Evolutionary conservation across 148 eudicot genomes (phyloP).

Genomic region (Silene uniflora): DNA sequence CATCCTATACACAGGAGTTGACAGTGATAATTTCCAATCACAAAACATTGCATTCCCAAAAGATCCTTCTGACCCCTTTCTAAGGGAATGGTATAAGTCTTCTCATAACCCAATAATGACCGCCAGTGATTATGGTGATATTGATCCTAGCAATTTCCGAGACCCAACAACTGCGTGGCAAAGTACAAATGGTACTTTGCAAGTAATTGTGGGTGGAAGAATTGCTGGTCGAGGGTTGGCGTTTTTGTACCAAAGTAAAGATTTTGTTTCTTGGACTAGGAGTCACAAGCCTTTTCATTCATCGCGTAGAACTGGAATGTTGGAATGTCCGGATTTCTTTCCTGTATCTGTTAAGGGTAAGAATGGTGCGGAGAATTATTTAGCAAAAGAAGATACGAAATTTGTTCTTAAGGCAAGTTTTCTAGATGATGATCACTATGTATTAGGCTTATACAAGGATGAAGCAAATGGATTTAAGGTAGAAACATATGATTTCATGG

Average conservation of each 20-base stretch:
- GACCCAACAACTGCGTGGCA: slow-evolving; percentile 57
- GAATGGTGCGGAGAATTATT: slow-evolving; percentile 24
- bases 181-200: slow-evolving; percentile 28
- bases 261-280: slow-evolving; percentile 40
- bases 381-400: slow-evolving; percentile 15
- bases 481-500: slow-evolving; percentile 21
- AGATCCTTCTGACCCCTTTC: slow-evolving; percentile 38
- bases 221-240: slow-evolving; percentile 39
- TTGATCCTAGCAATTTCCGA: slow-evolving; percentile 31
- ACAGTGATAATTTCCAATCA: slow-evolving; percentile 31
- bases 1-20: slow-evolving; percentile 41
- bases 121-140: slow-evolving; percentile 21
- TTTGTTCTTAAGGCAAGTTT: slow-evolving; percentile 45
- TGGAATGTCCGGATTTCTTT: slow-evolving; percentile 54
- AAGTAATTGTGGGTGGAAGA: slow-evolving; percentile 31
- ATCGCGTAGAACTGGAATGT: slow-evolving; percentile 35
- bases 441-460: slow-evolving; percentile 25
- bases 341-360: slow-evolving; percentile 31
- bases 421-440: slow-evolving; percentile 35
- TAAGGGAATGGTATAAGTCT: slow-evolving; percentile 41
- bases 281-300: slow-evolving; percentile 38
- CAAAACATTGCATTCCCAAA: slow-evolving; percentile 45
- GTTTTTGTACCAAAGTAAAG: slow-evolving; percentile 34
- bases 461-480: slow-evolving; percentile 25
- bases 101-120: slow-evolving; percentile 35